Evolutionary conservation across 768 basidiomycete species (phyloP), one percentile per base, ranked within the genome.

Genomic region (Mycena chlorophos): DNA sequence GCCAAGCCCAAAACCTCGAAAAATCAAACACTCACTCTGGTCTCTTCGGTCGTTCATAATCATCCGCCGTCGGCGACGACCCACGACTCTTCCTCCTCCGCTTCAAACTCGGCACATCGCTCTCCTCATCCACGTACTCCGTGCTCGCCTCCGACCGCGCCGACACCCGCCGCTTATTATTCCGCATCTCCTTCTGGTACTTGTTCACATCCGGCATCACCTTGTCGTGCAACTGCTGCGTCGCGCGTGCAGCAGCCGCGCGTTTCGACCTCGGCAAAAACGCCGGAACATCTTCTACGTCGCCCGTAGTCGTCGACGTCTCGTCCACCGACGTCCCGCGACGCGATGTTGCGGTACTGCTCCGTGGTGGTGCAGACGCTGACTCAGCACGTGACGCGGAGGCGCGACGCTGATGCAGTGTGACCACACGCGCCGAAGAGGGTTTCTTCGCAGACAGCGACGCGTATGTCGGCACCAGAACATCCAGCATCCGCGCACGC

Each of bases 141-240:
- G 34, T 51, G 47, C 54, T 65, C 55, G 50, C 55, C 60, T 42
- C 68, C 57, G 61, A 62, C 65, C 66, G 62, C 66, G 71, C 64
- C 65, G 71, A 70, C 68, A 66, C 46, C 60, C 69, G 69, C 65
- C 66, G 54, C 46, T 66, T 65, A 28, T 70, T 68, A 50, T 66
- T 70, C 61, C 80, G 81, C 75, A 81, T 76, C 72, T 93, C 86
- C 62, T 80, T 80, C 66, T 91, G 82, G 63, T 78, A 93, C 54
- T 75, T 80, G 37, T 85, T 60, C 2, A 91, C 76, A 61, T 94
- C 91, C 0, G 91, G 91, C 85, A 93, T 92, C 54, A 93, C 73
- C 72, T 81, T 69, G 65, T 85, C 57, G 73, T 83, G 65, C 76
- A 93, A 61, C 71, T 75, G 63, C 78, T 85, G 68, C 45, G 71